phyloP scores from a whole-genome alignment of 2,329 filamentous ascomycete genomes.

The Atkinsonella texensis region DNA sequence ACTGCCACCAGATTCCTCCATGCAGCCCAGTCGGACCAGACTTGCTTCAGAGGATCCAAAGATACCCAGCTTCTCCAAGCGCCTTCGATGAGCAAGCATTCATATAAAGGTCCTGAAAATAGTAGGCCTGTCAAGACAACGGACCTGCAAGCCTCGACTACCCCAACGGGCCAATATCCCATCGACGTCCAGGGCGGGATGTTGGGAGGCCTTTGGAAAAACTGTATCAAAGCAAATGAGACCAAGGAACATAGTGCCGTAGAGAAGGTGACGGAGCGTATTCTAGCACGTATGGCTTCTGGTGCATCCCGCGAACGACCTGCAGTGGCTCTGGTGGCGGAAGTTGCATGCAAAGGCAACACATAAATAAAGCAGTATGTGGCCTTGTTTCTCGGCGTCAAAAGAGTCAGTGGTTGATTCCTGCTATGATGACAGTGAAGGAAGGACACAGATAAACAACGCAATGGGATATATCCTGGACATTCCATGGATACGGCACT shows the following conservation, averaged over 20 bases:
- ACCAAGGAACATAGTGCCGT: conserved; percentile 55
- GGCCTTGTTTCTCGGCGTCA: conserved; percentile 28
- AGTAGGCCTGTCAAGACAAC: conserved; percentile 65
- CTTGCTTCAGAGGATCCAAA: conserved; percentile 41
- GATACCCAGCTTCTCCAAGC: conserved; percentile 53
- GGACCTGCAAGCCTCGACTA: conserved; percentile 49
- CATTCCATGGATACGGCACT: not conserved
- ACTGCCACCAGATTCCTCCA: conserved; percentile 85
- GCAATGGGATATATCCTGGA: not conserved
- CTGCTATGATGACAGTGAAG: no score
- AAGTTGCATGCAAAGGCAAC: conserved; percentile 75
- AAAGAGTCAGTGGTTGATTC: not conserved
- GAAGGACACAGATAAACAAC: not conserved
- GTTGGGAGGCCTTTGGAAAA: not conserved
- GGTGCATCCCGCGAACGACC: conserved; percentile 76
- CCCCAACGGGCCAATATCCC: conserved; percentile 68
- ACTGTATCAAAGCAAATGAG: conserved; percentile 52
- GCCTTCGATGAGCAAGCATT: conserved; percentile 61
- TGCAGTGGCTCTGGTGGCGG: conserved; percentile 66
- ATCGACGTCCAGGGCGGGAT: conserved; percentile 45
- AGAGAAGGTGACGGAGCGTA: conserved; percentile 66
- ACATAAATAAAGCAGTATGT: conserved; percentile 85
- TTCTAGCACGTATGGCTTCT: conserved; percentile 75
- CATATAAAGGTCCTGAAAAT: conserved; percentile 77
- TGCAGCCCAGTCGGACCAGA: conserved; percentile 62